Evolutionary conservation across 2,329 filamentous ascomycete genomes (phyloP).

Genomic region (Xylariomycetidae sp.): DNA sequence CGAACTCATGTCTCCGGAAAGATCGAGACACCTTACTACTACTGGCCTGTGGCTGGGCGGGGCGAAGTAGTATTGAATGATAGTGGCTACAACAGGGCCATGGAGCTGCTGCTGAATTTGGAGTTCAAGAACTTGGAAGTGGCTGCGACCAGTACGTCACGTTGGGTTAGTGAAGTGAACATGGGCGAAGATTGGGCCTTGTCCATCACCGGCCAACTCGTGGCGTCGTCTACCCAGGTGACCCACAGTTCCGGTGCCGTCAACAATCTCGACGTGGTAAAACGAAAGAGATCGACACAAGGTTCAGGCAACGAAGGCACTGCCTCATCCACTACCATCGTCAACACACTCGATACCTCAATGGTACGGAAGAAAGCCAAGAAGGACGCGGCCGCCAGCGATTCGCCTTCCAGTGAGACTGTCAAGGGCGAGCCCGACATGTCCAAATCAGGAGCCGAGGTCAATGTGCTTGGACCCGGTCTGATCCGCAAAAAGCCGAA

Average conservation of each 20-base stretch:
- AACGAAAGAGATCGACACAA: constrained; percentile 39
- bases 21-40: constrained; percentile 56
- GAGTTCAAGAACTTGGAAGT: constrained; percentile 65
- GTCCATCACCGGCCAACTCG: constrained; percentile 39
- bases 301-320: constrained; percentile 8
- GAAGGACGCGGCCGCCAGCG: constrained; percentile 11
- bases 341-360: constrained; percentile 30
- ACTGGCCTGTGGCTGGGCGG: constrained; percentile 56
- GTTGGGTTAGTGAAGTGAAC: constrained; percentile 65
- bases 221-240: constrained; percentile 14
- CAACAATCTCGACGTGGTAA: constrained; percentile 45
- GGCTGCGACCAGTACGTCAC: constrained; percentile 56
- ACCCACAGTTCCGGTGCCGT: constrained; percentile 18
- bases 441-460: constrained; percentile 1
- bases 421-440: too few species aligned
- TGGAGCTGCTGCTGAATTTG: constrained; percentile 64
- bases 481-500: constrained; percentile 8
- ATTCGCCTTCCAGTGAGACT: neutral
- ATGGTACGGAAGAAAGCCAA: constrained; percentile 48
- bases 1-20: constrained; percentile 43
- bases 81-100: constrained; percentile 58
- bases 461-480: constrained; percentile 9
- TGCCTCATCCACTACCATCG: constrained; percentile 7
- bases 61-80: constrained; percentile 60
- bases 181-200: constrained; percentile 47